Evolutionary conservation across 768 basidiomycete genomes (phyloP), one percentile per base, ranked within the genome.

Genomic region (Lyophyllum semitale): DNA sequence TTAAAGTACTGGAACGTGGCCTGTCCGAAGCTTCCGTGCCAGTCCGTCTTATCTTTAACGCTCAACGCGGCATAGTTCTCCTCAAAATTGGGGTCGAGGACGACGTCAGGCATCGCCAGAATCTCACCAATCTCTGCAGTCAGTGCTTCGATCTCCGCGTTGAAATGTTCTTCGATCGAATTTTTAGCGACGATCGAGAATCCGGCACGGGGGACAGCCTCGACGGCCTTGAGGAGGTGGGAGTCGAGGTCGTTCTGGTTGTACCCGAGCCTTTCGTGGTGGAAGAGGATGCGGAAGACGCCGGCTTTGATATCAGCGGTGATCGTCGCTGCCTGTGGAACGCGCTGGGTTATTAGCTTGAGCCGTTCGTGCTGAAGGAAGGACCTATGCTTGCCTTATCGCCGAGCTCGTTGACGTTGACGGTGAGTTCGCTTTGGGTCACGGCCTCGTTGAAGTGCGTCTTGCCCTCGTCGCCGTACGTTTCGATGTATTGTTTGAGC

Each of bases 221-320:
- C 69, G 54, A 75, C 66, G 22, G 73, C 74, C 22, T 66, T 64
- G 33, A 68, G 55, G 35, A 75, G 59, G 23, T 51, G 51, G 26
- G 71, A 66, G 37, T 51, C 38, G 15, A 68, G 57, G 52, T 57
- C 66, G 53, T 48, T 63, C 51, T 65, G 62, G 62, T 74, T 74
- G 61, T 67, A 72, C 0, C 73, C 73, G n/a, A 77, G 68, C 20
- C 59, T 55, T 32, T 65, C 54, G 41, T 68, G 60, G 29, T 67
- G 54, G 66, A 77, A 75, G 40, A 77, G 67, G 51, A 77, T 74
- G 55, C 68, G 66, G 66, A 71, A 76, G 15, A 73, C 70, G 12
- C 74, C 74, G n/a, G 73, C 72, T 52, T 69, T 69, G 56, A 77
- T 64, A 22, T 73, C 74, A 25, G 68, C 63, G 26, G 58, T 44